Conservation (phyloP, 2,329 filamentous ascomycete species). For the Aspergillus sp. region DNA sequence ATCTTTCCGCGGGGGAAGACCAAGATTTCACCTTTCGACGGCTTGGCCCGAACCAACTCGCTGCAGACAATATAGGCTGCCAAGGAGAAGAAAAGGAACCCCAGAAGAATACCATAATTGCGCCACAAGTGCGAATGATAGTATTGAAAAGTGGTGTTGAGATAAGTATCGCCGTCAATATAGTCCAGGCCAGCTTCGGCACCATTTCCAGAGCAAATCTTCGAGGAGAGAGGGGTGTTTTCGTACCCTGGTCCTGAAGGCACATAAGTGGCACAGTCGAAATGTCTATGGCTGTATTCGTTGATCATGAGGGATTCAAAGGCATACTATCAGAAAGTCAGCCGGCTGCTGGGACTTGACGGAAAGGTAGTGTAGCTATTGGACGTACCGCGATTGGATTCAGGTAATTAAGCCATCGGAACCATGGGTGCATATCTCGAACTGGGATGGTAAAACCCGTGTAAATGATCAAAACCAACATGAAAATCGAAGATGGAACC, state of each 20-base stretch:
- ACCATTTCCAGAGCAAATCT: slow-evolving; percentile 60
- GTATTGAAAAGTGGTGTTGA: slow-evolving; percentile 58
- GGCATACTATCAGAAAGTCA: slow-evolving; percentile 52
- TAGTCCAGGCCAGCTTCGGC: slow-evolving; percentile 52
- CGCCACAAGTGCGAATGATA: slow-evolving; percentile 60
- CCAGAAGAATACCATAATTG: slow-evolving; percentile 68
- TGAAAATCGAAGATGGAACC: slow-evolving; percentile 55
- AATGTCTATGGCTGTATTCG: slow-evolving; percentile 69
- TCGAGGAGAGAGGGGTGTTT: slow-evolving; percentile 36
- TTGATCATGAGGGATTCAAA: slow-evolving; percentile 84
- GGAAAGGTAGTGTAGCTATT: neutral
- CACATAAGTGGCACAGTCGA: slow-evolving; percentile 49
- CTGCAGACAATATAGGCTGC: slow-evolving; percentile 61
- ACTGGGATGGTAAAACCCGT: slow-evolving; percentile 49
- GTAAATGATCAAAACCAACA: slow-evolving; percentile 46
- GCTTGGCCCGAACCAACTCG: slow-evolving; percentile 61
- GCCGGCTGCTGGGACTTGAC: neutral
- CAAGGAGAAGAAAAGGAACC: slow-evolving; percentile 60
- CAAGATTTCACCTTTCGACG: slow-evolving; percentile 72
- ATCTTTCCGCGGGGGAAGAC: slow-evolving; percentile 70
- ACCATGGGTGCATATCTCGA: slow-evolving; percentile 74
- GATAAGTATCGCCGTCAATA: slow-evolving; percentile 61
- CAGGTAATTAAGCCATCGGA: slow-evolving; percentile 78
- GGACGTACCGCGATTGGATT: slow-evolving; percentile 64
- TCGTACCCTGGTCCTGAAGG: slow-evolving; percentile 46